A percentile compares a stretch with the other conserved stretches of the same genome.
Conservation (phyloP, 2,329 filamentous ascomycete species). For the Stagonosporopsis cucurbitacearum region DNA sequence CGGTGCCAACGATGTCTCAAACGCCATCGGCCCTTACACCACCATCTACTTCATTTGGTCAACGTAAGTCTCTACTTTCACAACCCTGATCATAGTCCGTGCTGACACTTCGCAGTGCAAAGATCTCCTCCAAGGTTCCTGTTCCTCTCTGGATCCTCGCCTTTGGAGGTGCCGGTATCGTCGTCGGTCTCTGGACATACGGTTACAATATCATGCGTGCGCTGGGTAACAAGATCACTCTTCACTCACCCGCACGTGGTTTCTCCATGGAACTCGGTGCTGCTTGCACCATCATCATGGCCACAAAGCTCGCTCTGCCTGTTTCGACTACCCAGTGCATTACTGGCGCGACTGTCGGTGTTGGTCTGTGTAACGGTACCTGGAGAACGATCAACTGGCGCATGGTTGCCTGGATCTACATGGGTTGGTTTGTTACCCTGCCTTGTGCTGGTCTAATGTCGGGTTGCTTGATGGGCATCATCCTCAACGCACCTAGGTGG, state of each 20-base stretch:
- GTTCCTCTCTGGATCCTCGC: constrained; percentile 67
- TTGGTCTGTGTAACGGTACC: constrained; percentile 42
- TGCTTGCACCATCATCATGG: constrained; percentile 68
- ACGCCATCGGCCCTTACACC: constrained; percentile 62
- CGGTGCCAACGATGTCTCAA: constrained; percentile 71
- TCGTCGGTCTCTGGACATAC: constrained; percentile 66
- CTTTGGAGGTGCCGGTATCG: constrained; percentile 58
- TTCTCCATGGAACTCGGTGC: constrained; percentile 52
- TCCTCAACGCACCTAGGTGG: constrained; percentile 64
- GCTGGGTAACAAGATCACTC: constrained; percentile 67
- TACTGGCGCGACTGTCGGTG: constrained; percentile 42
- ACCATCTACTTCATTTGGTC: constrained; percentile 69
- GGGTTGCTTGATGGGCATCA: constrained; percentile 67
- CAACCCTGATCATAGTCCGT: background rate
- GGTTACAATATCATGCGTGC: constrained; percentile 71
- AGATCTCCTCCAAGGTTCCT: constrained; percentile 55
- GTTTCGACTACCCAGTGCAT: constrained; percentile 66
- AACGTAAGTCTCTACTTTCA: constrained; percentile 45
- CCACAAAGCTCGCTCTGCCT: constrained; percentile 64
- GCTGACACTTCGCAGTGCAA: constrained; percentile 9
- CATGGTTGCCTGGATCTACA: constrained; percentile 52
- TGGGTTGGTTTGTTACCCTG: constrained; percentile 55
- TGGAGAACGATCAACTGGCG: constrained; percentile 54
- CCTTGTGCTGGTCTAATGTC: constrained; percentile 57
- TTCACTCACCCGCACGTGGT: constrained; percentile 67